Base-by-base conservation (phyloP, 805 yeast species). In the Suhomyces sp. region DNA sequence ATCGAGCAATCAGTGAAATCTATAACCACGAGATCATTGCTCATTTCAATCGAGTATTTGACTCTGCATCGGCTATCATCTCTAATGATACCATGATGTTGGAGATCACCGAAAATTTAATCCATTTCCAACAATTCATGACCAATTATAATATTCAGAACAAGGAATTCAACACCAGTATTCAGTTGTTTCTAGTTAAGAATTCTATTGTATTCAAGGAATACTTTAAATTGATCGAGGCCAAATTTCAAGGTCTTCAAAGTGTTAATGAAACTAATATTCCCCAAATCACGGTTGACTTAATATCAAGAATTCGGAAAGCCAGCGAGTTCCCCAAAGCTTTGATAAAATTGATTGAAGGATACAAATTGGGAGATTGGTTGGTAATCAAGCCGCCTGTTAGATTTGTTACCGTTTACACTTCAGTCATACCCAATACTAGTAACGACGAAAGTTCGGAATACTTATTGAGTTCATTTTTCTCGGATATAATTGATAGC, bases 401-500 rank as follows among this genome's bases (percentile, higher is more conserved):
- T 68, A 50, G 46, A 30, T 65, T 63, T 28, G 58, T 76, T 8
- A 44, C 58, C 14, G 68, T 68, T 9, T 72, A 72, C 48, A 68
- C 79, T 0, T 66, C 77, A 23, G 74, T 75, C 2, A 61, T 73
- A 8, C 67, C 71, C 9, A 65, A 65, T 25, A 47, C 59, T 2
- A 42, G 42, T 15, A 45, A 47, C 9, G 63, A 63, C 6, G 54
- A 60, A 2, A 72, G 72, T 31, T 69, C 79, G 1, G 61, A 65
- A 16, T 74, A 71, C 37, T 58, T 83, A 43, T 57, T 88, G 21
- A 73, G 88, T 1, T 70, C 83, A 28, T 90, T 74, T 51, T 74
- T 78, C 41, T 75, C 88, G 33, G 98, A 91, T 55, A 70, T 83
- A 28, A 72, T 91, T 27, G 96, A 90, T 56, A 79, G 81, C 28